A percentile compares a stretch with the other conserved stretches of the same genome.
phyloP scores from a whole-genome alignment of 805 yeast species.

The Metschnikowia rubicola region DNA sequence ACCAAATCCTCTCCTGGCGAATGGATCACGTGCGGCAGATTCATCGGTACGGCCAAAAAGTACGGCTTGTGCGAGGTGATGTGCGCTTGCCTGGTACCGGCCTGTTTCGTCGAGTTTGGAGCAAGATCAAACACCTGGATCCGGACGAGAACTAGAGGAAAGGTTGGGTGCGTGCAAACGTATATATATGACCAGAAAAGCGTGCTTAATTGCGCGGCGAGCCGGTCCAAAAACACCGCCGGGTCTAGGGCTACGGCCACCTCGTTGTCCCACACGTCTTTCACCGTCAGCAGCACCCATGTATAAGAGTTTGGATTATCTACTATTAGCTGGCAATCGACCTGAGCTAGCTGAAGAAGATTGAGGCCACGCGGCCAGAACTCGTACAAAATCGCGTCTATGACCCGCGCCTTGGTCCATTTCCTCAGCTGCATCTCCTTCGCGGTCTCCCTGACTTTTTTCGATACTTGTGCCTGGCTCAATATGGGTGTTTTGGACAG shows the following conservation, averaged over 20 bases:
- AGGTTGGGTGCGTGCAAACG: conserved; percentile 59
- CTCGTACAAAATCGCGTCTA: conserved; percentile 46
- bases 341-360: conserved; percentile 62
- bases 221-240: conserved; percentile 44
- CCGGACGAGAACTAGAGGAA: conserved; percentile 59
- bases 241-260: conserved; percentile 45
- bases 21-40: conserved; percentile 66
- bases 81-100: conserved; percentile 26
- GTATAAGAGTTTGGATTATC: conserved; percentile 49
- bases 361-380: conserved; percentile 59
- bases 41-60: conserved; percentile 63
- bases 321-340: conserved; percentile 63
- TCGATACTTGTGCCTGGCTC: conserved; percentile 8
- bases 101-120: conserved; percentile 4
- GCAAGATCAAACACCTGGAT: conserved; percentile 63
- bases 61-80: conserved; percentile 57
- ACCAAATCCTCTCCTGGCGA: conserved; percentile 42
- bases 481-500: conserved; percentile 4
- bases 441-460: conserved; percentile 9
- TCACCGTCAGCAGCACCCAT: conserved; percentile 50
- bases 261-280: conserved; percentile 30
- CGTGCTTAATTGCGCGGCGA: conserved; percentile 46
- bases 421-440: conserved; percentile 12
- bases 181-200: conserved; percentile 64
- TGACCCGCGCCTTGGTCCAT: conserved; percentile 28